Evolutionary conservation across 805 yeast species (phyloP).

Genomic region (Zygosaccharomyces bisporus): DNA sequence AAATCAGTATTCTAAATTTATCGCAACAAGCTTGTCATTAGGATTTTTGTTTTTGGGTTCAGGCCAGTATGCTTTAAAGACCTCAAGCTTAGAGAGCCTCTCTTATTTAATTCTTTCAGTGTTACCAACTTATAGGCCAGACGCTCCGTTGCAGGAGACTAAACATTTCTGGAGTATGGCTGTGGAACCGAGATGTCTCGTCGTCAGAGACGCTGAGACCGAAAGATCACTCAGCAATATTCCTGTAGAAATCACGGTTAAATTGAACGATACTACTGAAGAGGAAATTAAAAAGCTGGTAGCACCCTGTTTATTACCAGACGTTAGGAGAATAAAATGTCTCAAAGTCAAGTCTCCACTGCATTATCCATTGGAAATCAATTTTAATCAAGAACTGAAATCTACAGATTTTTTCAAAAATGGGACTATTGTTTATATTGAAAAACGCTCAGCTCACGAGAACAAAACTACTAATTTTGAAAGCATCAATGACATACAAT

Average conservation of each 20-base stretch:
- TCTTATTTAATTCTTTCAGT: constrained; percentile 58
- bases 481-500: constrained; percentile 14
- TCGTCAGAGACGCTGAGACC: constrained; percentile 64
- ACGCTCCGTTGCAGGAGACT: constrained; percentile 71
- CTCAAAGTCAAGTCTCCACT: constrained; percentile 47
- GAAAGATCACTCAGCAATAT: constrained; percentile 48
- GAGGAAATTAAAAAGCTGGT: constrained; percentile 39
- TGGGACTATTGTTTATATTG: constrained; percentile 30
- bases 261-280: constrained; percentile 36
- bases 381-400: constrained; percentile 33
- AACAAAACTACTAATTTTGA: constrained; percentile 2
- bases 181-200: constrained; percentile 75
- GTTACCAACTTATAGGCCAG: constrained; percentile 49
- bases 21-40: constrained; percentile 74
- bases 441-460: constrained; percentile 14
- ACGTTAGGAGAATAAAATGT: constrained; percentile 44
- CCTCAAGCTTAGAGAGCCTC: constrained; percentile 44
- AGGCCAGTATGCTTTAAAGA: constrained; percentile 79
- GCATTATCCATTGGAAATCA: constrained; percentile 49
- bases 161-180: constrained; percentile 89
- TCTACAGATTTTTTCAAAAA: constrained; percentile 27
- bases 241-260: constrained; percentile 38
- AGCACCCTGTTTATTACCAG: constrained; percentile 72
- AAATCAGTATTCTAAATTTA: constrained; percentile 61
- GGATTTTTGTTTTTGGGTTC: constrained; percentile 91